Evolutionary conservation across 2,329 filamentous ascomycete genomes (phyloP).

Genomic region (Aspergillus sp.): DNA sequence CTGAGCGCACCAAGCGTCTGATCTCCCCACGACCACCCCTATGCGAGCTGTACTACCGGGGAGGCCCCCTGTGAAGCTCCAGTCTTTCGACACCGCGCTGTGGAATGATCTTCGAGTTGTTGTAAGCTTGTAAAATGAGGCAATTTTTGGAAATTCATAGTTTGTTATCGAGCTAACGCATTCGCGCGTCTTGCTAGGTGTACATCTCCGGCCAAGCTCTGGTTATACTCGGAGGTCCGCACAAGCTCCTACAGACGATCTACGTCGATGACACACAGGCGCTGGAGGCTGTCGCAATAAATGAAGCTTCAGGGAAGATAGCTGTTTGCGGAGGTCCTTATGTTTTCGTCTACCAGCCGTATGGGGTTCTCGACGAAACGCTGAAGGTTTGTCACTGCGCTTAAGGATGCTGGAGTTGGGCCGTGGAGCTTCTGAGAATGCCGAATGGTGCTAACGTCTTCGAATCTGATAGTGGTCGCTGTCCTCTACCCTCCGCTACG

Average conservation of each 20-base stretch:
- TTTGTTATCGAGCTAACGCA: conserved; percentile 12
- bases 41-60: conserved; percentile 81
- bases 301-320: conserved; percentile 82
- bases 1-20: conserved; percentile 28
- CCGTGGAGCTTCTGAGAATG: background rate
- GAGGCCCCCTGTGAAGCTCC: conserved; percentile 73
- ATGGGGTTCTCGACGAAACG: conserved; percentile 67
- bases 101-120: conserved; percentile 73
- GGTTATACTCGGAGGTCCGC: conserved; percentile 73
- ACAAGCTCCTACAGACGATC: conserved; percentile 80
- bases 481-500: conserved; percentile 52
- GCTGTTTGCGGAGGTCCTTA: conserved; percentile 67
- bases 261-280: conserved; percentile 73
- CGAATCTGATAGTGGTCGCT: conserved; percentile 53
- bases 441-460: background rate
- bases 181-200: conserved; percentile 52
- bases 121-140: conserved; percentile 50
- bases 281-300: conserved; percentile 75
- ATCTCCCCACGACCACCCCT: conserved; percentile 42
- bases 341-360: conserved; percentile 77
- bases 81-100: conserved; percentile 71
- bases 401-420: background rate
- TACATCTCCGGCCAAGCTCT: conserved; percentile 91
- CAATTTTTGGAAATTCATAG: background rate
- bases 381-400: conserved; percentile 61